A percentile compares a stretch with the other conserved stretches of the same genome.
These are phyloP conservation scores for Phialophora tarda DNA, from an alignment of 2,329 filamentous ascomycete genomes.

Conservation along the genomic window DNA sequence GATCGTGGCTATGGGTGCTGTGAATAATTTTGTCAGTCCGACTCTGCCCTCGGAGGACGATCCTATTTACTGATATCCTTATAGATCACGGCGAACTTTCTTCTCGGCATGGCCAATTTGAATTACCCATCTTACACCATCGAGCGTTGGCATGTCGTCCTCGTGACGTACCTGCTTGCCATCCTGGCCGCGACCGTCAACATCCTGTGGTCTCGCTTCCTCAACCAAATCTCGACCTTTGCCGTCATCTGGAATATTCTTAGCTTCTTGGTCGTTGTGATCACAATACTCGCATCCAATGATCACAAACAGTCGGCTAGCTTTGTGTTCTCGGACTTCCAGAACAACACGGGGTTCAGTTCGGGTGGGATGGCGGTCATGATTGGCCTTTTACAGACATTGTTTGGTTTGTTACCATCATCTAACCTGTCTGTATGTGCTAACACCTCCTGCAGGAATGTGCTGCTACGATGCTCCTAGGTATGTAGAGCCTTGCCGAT, in stretches of 20 bases:
- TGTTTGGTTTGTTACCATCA: constrained; percentile 36
- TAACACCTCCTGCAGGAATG: constrained; percentile 39
- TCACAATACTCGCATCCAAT: constrained; percentile 60
- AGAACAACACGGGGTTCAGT: constrained; percentile 60
- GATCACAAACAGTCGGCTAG: constrained; percentile 59
- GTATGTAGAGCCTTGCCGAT: not conserved
- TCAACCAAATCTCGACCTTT: constrained; percentile 56
- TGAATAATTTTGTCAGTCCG: constrained; percentile 37
- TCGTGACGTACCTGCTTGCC: constrained; percentile 59
- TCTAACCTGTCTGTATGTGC: not conserved
- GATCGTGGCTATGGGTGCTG: constrained; percentile 41
- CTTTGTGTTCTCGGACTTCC: constrained; percentile 61
- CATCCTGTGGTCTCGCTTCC: constrained; percentile 56
- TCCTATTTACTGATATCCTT: not conserved
- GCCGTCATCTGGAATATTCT: constrained; percentile 57
- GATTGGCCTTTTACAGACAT: constrained; percentile 59
- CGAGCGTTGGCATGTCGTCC: constrained; percentile 62
- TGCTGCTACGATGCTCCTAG: constrained; percentile 39
- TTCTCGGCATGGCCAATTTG: constrained; percentile 61
- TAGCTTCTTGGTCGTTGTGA: constrained; percentile 59
- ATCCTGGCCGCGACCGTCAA: constrained; percentile 55
- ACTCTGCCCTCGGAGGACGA: not conserved
- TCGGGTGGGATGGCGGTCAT: constrained; percentile 58
- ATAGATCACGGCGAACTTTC: constrained; percentile 59
- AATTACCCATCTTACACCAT: constrained; percentile 59